A percentile compares a stretch with the other conserved stretches of the same genome.
Evolutionary conservation across 768 basidiomycete species (phyloP).

Genomic region (Kwoniella mangroviensis): DNA sequence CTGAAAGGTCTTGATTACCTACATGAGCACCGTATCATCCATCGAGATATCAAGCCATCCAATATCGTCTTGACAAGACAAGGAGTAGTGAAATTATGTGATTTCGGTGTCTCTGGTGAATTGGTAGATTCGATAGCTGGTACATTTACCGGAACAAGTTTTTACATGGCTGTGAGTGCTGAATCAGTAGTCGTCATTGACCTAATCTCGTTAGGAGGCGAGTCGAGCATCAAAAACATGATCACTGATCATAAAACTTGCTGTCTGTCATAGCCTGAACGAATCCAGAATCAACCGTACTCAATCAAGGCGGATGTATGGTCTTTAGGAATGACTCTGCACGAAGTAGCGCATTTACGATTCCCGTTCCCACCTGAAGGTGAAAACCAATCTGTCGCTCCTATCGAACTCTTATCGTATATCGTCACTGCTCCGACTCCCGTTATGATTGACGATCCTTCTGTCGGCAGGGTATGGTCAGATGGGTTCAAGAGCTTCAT

Average conservation of each 20-base stretch:
- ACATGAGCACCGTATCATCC: constrained; percentile 57
- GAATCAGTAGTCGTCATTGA: too few relatives aligned
- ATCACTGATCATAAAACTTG: too few relatives aligned
- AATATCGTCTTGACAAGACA: constrained; percentile 56
- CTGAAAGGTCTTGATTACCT: constrained; percentile 57
- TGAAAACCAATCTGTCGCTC: constrained; percentile 71
- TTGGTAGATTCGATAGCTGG: constrained; percentile 57
- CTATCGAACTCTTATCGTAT: constrained; percentile 92
- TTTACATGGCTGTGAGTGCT: constrained; percentile 59
- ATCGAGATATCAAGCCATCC: constrained; percentile 59
- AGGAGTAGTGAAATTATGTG: constrained; percentile 58
- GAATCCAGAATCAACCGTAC: constrained; percentile 57
- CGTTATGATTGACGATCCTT: constrained; percentile 51
- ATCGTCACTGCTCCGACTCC: constrained; percentile 65
- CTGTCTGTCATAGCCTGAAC: constrained; percentile 50
- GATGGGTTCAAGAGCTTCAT: constrained; percentile 91
- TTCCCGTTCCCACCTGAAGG: constrained; percentile 59
- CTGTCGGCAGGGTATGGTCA: constrained; percentile 65
- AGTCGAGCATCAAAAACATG: too few relatives aligned
- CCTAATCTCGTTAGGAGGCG: too few relatives aligned
- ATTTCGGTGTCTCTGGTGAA: constrained; percentile 59
- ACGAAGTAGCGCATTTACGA: constrained; percentile 58
- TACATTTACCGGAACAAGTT: constrained; percentile 59
- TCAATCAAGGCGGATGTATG: constrained; percentile 59
- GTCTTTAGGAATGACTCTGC: constrained; percentile 58